These are phyloP conservation scores for Barnettozyma pratensis DNA, from an alignment of 805 yeast species.

Conservation along the genomic window DNA sequence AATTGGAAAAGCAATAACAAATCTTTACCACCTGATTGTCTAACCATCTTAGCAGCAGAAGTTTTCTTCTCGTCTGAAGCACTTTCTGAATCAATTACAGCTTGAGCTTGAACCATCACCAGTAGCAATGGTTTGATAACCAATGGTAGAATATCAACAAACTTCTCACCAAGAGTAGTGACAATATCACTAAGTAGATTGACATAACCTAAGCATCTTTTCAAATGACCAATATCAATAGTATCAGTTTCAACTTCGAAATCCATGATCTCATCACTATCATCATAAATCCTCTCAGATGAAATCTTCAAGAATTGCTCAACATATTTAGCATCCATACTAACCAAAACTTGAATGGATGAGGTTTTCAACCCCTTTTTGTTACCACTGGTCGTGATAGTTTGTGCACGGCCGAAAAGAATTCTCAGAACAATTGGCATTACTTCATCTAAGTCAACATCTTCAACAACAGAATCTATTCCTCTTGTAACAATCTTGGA, in stretches of 20 bases:
- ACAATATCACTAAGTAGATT: slow-evolving; percentile 54
- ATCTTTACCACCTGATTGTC: slow-evolving; percentile 66
- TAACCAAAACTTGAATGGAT: slow-evolving; percentile 58
- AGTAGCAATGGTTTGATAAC: slow-evolving; percentile 32
- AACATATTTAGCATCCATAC: slow-evolving; percentile 47
- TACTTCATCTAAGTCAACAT: slow-evolving; percentile 50
- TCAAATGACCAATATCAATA: slow-evolving; percentile 31
- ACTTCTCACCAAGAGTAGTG: slow-evolving; percentile 53
- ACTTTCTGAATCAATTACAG: slow-evolving; percentile 23
- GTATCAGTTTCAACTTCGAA: slow-evolving; percentile 14
- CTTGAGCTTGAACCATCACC: slow-evolving; percentile 49
- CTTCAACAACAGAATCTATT: slow-evolving; percentile 51
- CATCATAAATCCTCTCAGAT: slow-evolving; percentile 44
- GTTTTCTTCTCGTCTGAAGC: slow-evolving; percentile 19
- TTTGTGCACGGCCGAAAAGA: slow-evolving; percentile 81
- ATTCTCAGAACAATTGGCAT: slow-evolving; percentile 75
- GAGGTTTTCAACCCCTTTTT: slow-evolving; percentile 71
- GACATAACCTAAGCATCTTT: slow-evolving; percentile 59
- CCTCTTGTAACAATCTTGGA: slow-evolving; percentile 52
- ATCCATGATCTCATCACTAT: slow-evolving; percentile 17
- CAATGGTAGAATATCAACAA: slow-evolving; percentile 36
- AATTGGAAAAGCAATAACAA: slow-evolving; percentile 50
- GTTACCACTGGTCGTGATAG: slow-evolving; percentile 58
- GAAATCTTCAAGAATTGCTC: slow-evolving; percentile 59
- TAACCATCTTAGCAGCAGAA: slow-evolving; percentile 45